These are phyloP conservation scores for Alternaria longipes DNA, from an alignment of 2,329 filamentous ascomycete species.

Conservation along the genomic window DNA sequence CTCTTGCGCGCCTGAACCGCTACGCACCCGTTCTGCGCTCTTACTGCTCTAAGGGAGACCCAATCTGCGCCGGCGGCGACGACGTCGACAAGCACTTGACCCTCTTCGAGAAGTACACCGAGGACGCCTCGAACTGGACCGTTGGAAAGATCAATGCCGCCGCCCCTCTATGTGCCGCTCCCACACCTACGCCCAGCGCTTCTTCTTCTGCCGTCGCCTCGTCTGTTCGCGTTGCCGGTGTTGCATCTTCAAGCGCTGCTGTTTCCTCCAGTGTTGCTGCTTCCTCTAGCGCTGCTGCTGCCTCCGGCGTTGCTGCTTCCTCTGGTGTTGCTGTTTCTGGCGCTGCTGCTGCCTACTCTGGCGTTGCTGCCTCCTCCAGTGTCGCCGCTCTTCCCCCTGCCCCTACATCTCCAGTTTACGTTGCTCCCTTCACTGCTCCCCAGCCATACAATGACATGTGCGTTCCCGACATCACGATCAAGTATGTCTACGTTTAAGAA, in stretches of 20 bases:
- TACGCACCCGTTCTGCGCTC: slow-evolving; percentile 63
- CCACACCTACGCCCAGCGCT: slow-evolving; percentile 30
- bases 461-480: slow-evolving; percentile 26
- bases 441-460: slow-evolving; percentile 26
- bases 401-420: slow-evolving; percentile 33
- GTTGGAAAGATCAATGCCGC: slow-evolving; percentile 34
- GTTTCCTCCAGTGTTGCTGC: slow-evolving; percentile 7
- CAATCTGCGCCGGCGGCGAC: slow-evolving; percentile 70
- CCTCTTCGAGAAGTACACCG: slow-evolving; percentile 56
- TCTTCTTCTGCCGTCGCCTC: slow-evolving; percentile 28
- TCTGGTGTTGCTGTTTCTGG: slow-evolving; percentile 8
- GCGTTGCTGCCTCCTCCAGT: slow-evolving; percentile 14
- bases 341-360: slow-evolving; percentile 1
- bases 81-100: slow-evolving; percentile 66
- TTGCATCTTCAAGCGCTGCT: slow-evolving; percentile 24
- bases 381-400: slow-evolving; percentile 27
- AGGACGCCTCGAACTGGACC: slow-evolving; percentile 34
- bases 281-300: slow-evolving; percentile 8
- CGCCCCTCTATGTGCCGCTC: slow-evolving; percentile 31
- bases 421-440: slow-evolving; percentile 29
- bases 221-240: slow-evolving; percentile 25
- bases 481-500: slow-evolving; percentile 33
- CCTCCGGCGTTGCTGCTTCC: background rate
- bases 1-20: slow-evolving; percentile 30
- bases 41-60: slow-evolving; percentile 69